Conservation (phyloP, 1,139 yeast genomes). For the Suhomyces panamericanus region DNA sequence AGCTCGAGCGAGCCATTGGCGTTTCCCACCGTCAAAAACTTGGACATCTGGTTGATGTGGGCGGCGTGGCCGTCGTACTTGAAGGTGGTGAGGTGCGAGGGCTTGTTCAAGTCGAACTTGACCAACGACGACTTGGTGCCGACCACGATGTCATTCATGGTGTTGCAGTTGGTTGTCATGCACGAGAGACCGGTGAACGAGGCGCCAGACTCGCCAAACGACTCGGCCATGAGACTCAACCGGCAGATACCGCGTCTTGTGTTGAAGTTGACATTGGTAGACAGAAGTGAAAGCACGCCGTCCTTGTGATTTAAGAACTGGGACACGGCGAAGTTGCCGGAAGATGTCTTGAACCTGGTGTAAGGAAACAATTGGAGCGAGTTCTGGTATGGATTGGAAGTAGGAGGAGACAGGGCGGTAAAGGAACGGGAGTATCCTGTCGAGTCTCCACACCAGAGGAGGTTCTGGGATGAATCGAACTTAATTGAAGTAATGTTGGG, state of each 20-base stretch:
- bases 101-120: slow-evolving; percentile 63
- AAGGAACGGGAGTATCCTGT: slow-evolving; percentile 37
- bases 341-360: slow-evolving; percentile 51
- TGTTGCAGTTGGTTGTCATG: slow-evolving; percentile 39
- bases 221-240: slow-evolving; percentile 31
- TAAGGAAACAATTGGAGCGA: slow-evolving; percentile 40
- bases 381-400: slow-evolving; percentile 19
- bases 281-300: slow-evolving; percentile 61
- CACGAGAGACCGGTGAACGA: slow-evolving; percentile 31
- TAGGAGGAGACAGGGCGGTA: slow-evolving; percentile 22
- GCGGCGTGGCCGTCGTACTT: slow-evolving; percentile 36
- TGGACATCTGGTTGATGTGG: slow-evolving; percentile 35
- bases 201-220: slow-evolving; percentile 15
- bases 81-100: slow-evolving; percentile 27
- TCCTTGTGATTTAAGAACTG: slow-evolving; percentile 55
- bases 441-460: slow-evolving; percentile 85
- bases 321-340: slow-evolving; percentile 39
- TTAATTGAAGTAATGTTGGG: slow-evolving; percentile 34
- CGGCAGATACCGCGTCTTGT: slow-evolving; percentile 57
- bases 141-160: slow-evolving; percentile 39
- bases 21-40: slow-evolving; percentile 61
- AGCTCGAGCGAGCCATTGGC: slow-evolving; percentile 71
- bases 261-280: slow-evolving; percentile 52
- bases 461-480: slow-evolving; percentile 72
- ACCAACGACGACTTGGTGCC: slow-evolving; percentile 42